Evolutionary conservation across 1,284 basidiomycete genomes (phyloP).

Genomic region (Amylostereum chailletii): DNA sequence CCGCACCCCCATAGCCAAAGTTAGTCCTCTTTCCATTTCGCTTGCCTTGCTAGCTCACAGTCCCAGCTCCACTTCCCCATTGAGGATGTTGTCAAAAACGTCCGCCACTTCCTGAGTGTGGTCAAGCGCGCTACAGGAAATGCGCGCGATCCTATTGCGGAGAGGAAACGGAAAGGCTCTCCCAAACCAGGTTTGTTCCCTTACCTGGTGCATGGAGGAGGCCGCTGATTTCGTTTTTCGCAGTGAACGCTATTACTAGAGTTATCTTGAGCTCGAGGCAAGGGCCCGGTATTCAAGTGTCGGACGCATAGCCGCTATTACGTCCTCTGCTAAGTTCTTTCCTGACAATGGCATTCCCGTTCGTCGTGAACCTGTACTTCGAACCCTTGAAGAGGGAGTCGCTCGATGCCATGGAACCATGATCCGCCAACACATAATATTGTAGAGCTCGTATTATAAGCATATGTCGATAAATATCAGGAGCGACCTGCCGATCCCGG

Average conservation of each 20-base stretch:
- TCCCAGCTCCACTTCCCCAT: constrained; percentile 64
- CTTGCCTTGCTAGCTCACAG: background rate
- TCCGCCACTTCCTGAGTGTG: constrained; percentile 69
- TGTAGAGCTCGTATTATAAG: too few species aligned
- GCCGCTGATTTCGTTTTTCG: background rate
- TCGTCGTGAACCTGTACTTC: too few species aligned
- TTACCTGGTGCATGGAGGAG: constrained; percentile 1
- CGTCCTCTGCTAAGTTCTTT: too few species aligned
- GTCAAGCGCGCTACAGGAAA: constrained; percentile 75
- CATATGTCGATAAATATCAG: too few species aligned
- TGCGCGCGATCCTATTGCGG: constrained; percentile 31
- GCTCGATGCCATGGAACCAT: too few species aligned
- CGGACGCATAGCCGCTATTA: constrained; percentile 28
- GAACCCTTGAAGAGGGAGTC: too few species aligned
- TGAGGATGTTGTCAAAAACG: constrained; percentile 73
- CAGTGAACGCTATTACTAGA: constrained; percentile 65
- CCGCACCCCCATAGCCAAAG: constrained; percentile 69
- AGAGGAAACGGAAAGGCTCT: constrained; percentile 26
- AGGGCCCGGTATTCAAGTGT: constrained; percentile 77
- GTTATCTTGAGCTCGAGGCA: constrained; percentile 80
- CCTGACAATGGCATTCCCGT: too few species aligned
- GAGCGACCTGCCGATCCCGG: too few species aligned
- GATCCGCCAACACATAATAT: too few species aligned
- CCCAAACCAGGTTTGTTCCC: constrained; percentile 29
- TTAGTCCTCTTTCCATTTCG: constrained; percentile 18